Evolutionary conservation across 371 early-diverging fungal species (phyloP), one percentile per base, ranked within the genome.

Genomic region (Rhizopus delemar): DNA sequence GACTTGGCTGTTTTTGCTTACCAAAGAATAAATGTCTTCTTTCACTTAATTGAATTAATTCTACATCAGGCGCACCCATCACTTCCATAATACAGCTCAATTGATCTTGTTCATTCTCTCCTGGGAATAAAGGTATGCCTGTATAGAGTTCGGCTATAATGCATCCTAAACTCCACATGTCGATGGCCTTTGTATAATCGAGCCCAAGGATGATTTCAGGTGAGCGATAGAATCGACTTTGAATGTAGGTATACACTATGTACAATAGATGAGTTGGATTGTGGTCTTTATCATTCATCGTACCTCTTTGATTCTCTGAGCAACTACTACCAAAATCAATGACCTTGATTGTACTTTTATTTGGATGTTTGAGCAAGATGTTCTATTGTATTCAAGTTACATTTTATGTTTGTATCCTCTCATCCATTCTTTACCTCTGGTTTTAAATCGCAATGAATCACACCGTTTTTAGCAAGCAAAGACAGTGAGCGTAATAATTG

Each of bases 151-250:
- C 99, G 7, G 92, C 95, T 8, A 99, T 83, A 46, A 99, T 99
- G 71, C 99, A 99, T 3, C 99, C 99, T 39, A 99, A 75, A 59
- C 92, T 91, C 99, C 99, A 99, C 88, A 99, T 96, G 75, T 99
- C 99, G 61, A 99, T 95, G 4, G 94, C 86, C 68, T 85, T 92
- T 59, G 84, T 88, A 71, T 99, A 99, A 3, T 83, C 77, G 67
- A 90, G 77, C 2, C 77, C 75, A 60, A 60, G 8, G 39, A 57
- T 65, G 31, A 99, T 96, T 70, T 99, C 99, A 8, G 99, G 98
- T 11, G 94, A 92, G 22, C 99, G 87, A 70, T 99, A 99, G 78
- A 97, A 99, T 51, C 99, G 89, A 62, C 90, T 88, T 76, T 99
- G 99, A 59, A 98, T 96, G 72, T 98, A 99, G 2, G 97, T 98